A percentile compares a stretch with the other conserved stretches of the same genome.
phyloP scores from a whole-genome alignment of 2,329 filamentous ascomycete genomes.

The Pseudovirgaria hyperparasitica region DNA sequence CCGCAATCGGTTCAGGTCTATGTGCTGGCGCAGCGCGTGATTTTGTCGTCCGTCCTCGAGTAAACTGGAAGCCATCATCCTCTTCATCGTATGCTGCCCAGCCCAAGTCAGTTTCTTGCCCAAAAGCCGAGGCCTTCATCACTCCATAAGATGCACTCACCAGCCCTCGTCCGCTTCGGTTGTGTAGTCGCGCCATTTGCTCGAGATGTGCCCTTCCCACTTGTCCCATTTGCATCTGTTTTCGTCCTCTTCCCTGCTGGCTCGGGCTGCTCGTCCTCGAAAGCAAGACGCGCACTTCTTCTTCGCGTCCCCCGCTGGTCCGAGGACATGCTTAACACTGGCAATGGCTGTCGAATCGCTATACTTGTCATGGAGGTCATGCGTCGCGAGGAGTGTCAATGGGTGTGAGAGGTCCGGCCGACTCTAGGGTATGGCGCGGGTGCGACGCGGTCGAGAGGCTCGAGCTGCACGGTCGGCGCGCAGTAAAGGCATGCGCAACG shows the following conservation, averaged over 20 bases:
- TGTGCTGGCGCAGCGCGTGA: slow-evolving; percentile 21
- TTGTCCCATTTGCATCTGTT: slow-evolving; percentile 26
- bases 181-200: slow-evolving; percentile 17
- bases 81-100: slow-evolving; percentile 31
- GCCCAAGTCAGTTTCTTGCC: slow-evolving; percentile 6
- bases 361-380: no score
- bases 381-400: no score
- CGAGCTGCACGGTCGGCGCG: neutral
- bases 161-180: slow-evolving; percentile 21
- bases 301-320: slow-evolving; percentile 32
- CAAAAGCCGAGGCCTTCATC: slow-evolving; percentile 1
- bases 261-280: slow-evolving; percentile 31
- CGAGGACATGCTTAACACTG: slow-evolving; percentile 35
- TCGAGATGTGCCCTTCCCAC: slow-evolving; percentile 17
- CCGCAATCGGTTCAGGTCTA: slow-evolving; percentile 18
- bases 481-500: no score
- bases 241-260: slow-evolving; percentile 29
- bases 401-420: no score
- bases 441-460: neutral
- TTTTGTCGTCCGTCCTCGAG: slow-evolving; percentile 24
- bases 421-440: no score
- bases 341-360: no score
- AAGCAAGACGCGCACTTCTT: slow-evolving; percentile 32
- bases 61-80: slow-evolving; percentile 36
- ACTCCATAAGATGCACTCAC: slow-evolving; percentile 12